phyloP scores from a whole-genome alignment of 2,329 filamentous ascomycete species.

The Nemania serpens region DNA sequence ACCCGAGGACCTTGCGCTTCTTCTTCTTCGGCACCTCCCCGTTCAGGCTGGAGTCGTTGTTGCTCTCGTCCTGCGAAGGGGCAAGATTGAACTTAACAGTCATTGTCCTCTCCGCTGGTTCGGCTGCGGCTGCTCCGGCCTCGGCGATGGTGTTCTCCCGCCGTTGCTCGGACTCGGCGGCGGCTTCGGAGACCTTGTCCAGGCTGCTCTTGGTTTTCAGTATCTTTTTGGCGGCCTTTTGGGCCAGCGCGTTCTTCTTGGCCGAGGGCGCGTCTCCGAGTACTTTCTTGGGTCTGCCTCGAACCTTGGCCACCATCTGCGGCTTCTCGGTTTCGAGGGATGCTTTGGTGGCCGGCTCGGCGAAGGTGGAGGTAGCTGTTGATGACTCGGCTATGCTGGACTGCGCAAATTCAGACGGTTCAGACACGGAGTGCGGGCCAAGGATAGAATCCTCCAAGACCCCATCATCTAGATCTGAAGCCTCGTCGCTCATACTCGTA shows the following conservation, averaged over 20 bases:
- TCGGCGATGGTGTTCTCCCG: conserved; percentile 25
- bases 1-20: conserved; percentile 74
- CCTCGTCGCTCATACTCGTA: conserved; percentile 56
- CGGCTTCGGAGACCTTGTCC: conserved; percentile 40
- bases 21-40: conserved; percentile 60
- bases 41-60: conserved; percentile 30
- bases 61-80: conserved; percentile 36
- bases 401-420: conserved; percentile 1
- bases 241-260: conserved; percentile 49
- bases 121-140: conserved; percentile 31
- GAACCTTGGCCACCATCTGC: conserved; percentile 45
- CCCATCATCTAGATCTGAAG: conserved; percentile 36
- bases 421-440: conserved; percentile 23
- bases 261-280: conserved; percentile 51
- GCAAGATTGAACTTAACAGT: conserved; percentile 42
- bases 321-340: conserved; percentile 33
- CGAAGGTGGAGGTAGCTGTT: conserved; percentile 17
- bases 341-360: conserved; percentile 29
- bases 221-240: conserved; percentile 37
- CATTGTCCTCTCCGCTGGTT: conserved; percentile 35
- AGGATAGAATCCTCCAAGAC: conserved; percentile 36
- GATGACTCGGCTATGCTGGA: conserved; percentile 22
- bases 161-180: conserved; percentile 38
- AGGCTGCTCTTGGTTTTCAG: conserved; percentile 43
- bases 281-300: conserved; percentile 54